phyloP scores from a whole-genome alignment of 257 asterid genomes.

The Gentiana macrophylla region DNA sequence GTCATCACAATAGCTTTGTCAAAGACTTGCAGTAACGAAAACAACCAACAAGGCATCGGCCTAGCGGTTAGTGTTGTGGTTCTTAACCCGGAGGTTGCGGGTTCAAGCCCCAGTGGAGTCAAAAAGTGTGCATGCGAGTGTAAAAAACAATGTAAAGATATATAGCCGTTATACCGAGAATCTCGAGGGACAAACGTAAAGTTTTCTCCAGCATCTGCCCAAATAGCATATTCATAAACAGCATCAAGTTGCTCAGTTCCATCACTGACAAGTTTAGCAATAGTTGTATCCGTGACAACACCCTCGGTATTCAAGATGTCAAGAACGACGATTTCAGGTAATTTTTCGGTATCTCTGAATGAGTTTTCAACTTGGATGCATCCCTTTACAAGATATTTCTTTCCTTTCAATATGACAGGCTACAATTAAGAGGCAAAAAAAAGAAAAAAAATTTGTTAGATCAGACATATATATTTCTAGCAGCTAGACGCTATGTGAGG shows the following conservation, averaged over 20 bases:
- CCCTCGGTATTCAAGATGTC: slow-evolving; percentile 50
- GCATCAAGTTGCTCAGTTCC: slow-evolving; percentile 40
- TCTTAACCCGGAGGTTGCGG: too few relatives aligned
- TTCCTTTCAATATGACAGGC: slow-evolving; percentile 82
- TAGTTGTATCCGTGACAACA: slow-evolving; percentile 38
- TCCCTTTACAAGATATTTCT: slow-evolving; percentile 78
- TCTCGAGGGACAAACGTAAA: slow-evolving; percentile 70
- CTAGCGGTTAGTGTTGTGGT: too few relatives aligned
- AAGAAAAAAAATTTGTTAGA: neutral
- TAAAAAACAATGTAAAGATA: too few relatives aligned
- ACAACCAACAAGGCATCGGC: too few relatives aligned
- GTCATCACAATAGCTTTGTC: too few relatives aligned
- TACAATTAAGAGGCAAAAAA: slow-evolving; percentile 24
- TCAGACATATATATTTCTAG: slow-evolving; percentile 2
- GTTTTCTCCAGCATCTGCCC: slow-evolving; percentile 66
- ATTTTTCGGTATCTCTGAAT: slow-evolving; percentile 9
- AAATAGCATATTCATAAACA: slow-evolving; percentile 57
- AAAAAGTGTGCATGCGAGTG: too few relatives aligned
- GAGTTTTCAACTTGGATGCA: slow-evolving; percentile 42
- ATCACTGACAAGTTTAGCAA: slow-evolving; percentile 32
- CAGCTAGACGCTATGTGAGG: neutral
- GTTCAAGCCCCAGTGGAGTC: too few relatives aligned
- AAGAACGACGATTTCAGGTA: slow-evolving; percentile 52
- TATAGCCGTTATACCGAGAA: slow-evolving; percentile 38
- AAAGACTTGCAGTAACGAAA: too few relatives aligned